Base-by-base conservation (phyloP, 225 moss, liverwort and hornwort genomes). In the Marchantia polymorpha region DNA sequence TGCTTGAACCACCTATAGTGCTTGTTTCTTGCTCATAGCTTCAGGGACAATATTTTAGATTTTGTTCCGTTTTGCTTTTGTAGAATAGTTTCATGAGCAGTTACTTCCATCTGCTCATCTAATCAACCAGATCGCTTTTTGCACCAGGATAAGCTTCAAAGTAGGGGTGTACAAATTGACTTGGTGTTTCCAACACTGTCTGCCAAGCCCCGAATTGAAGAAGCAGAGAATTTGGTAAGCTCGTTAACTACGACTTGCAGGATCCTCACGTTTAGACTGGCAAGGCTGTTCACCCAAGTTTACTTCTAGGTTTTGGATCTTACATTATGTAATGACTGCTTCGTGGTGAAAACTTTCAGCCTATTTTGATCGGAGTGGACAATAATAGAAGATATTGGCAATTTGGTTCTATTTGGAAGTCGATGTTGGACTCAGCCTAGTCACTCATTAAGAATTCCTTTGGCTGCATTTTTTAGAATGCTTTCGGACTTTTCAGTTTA, bases 201-300 rank as follows among this genome's bases (percentile, higher is more conserved):
- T 19, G 82, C 84, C 23, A 95, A 92, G 84, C 99, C 91, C 48
- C 91, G 99, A 50, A 99, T 99, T 63, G 90, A 95, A 81, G 90
- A 92, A 86, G 95, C 92, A 73, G 99, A 93, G 84, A 91, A 89
- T 77, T 87, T 95, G 87, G 99, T 99, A 84, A 79, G 86, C 77
- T 56, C 6, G 58, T 27, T 72, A 50, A 64, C 5, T 64, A 23
- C 64, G 0, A 10, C 6, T 22, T 12, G 19, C 26, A 23, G 64
- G 64, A 64, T 22, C 10, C n/a, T 58, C 23, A 64, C 64, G 20
- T 67, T 2, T 30, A 13, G 19, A 39, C 39, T 39, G 39, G 39
- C 39, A 39, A 39, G 39, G 39, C 39, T 39, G 39, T 39, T 39
- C 39, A 39, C 39, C 39, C 39, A 39, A 39, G 39, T 39, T 39